Conservation (phyloP, 2,329 filamentous ascomycete species). For the Chrysoporthe deuterocubensis region DNA sequence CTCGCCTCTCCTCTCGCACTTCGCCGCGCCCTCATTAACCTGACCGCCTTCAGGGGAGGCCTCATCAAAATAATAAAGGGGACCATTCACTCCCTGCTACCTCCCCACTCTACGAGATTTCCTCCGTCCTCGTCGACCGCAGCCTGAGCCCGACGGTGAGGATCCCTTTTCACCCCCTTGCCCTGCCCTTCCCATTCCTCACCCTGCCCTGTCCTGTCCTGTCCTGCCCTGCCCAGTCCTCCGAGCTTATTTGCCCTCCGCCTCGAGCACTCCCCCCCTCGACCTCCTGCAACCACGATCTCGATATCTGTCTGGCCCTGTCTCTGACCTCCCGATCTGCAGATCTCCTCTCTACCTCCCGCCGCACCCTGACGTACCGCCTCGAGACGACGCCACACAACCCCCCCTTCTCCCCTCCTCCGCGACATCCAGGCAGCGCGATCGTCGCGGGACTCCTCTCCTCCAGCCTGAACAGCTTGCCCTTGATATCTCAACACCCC, state of each 20-base stretch:
- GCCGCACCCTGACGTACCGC: conserved; percentile 13
- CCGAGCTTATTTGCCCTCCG: conserved; percentile 7
- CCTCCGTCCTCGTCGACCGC: conserved; percentile 26
- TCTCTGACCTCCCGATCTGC: conserved; percentile 20
- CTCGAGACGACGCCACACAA: conserved; percentile 4
- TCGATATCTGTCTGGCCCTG: conserved; percentile 11
- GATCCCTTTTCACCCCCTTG: conserved; percentile 23
- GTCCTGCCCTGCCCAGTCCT: background rate
- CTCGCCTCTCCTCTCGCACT: background rate
- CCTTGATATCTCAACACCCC: background rate
- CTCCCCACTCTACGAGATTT: conserved; percentile 30
- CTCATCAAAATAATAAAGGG: conserved; percentile 30
- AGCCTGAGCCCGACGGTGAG: conserved; percentile 25
- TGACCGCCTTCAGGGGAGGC: conserved; percentile 29
- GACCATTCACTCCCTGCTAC: conserved; percentile 27
- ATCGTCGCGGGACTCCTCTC: background rate
- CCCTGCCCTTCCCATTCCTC: conserved; percentile 9
- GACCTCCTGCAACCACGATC: conserved; percentile 14
- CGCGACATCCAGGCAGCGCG: background rate
- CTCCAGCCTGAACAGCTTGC: conserved; percentile 21
- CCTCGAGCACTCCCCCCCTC: conserved; percentile 6
- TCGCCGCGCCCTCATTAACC: conserved; percentile 25
- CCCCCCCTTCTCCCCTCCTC: background rate
- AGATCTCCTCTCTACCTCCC: conserved; percentile 20
- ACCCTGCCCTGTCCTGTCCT: background rate